Conservation (phyloP, 139 green algal species). For the Pycnococcus provasolii region DNA sequence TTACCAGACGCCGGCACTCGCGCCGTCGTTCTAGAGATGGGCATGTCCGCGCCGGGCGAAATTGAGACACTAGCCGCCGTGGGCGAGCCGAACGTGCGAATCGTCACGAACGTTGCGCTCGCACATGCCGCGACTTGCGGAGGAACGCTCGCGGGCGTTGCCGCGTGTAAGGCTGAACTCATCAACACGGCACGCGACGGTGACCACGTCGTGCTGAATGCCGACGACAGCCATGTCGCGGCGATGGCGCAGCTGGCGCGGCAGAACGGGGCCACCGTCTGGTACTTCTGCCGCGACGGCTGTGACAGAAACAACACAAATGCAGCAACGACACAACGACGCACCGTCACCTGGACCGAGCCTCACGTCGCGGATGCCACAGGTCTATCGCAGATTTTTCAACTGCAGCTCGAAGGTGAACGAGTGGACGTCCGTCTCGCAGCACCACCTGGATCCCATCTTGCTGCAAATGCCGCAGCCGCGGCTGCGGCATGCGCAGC, state of each 20-base stretch:
- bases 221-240: slow-evolving; percentile 28
- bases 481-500: slow-evolving; percentile 8
- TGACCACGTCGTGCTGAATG: slow-evolving; percentile 33
- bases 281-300: neutral
- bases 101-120: slow-evolving; percentile 36
- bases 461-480: slow-evolving; percentile 13
- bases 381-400: no score
- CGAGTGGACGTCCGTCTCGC: neutral
- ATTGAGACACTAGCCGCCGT: slow-evolving; percentile 28
- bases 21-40: slow-evolving; percentile 23
- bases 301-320: neutral
- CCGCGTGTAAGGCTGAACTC: slow-evolving; percentile 33
- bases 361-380: no score
- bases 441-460: neutral
- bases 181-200: slow-evolving; percentile 18
- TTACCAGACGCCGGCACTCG: neutral
- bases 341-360: no score
- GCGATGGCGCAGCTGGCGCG: slow-evolving; percentile 6
- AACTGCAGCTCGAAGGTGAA: no score
- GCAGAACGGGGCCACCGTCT: neutral
- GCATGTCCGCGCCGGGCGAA: slow-evolving; percentile 34
- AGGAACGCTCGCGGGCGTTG: slow-evolving; percentile 27
- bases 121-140: slow-evolving; percentile 21
- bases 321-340: no score
- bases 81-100: slow-evolving; percentile 19